A percentile compares a stretch with the other conserved stretches of the same genome.
phyloP scores from a whole-genome alignment of 805 yeast species.

The Ogataea degrootiae region DNA sequence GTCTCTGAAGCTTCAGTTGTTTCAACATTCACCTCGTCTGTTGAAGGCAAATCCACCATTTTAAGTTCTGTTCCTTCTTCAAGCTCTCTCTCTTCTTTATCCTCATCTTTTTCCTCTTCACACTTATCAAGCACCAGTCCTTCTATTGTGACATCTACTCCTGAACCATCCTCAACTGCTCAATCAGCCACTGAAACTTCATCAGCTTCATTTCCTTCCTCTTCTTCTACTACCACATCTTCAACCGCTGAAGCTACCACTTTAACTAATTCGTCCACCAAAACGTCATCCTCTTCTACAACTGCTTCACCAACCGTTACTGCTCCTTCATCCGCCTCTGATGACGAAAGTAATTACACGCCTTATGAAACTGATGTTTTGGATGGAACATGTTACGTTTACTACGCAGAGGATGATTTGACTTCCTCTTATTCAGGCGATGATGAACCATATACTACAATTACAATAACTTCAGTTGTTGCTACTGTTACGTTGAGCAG shows the following conservation, averaged over 20 bases:
- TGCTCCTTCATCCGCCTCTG: conserved; percentile 3
- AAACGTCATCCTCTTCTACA: conserved; percentile 2
- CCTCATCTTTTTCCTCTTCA: conserved; percentile 4
- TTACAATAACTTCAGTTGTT: conserved; percentile 29
- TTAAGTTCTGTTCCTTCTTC: conserved; percentile 9
- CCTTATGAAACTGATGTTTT: conserved; percentile 29
- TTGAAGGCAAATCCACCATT: conserved; percentile 3
- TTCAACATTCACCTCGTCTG: not conserved
- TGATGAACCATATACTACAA: conserved; percentile 28
- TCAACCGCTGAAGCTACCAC: conserved; percentile 3
- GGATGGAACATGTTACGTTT: conserved; percentile 31
- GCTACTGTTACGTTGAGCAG: conserved; percentile 30
- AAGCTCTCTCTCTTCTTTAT: conserved; percentile 5
- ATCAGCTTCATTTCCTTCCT: conserved; percentile 26
- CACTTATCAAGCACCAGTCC: conserved; percentile 10
- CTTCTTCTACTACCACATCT: conserved; percentile 3
- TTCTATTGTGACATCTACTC: not conserved
- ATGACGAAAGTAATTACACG: conserved; percentile 14
- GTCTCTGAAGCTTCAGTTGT: conserved; percentile 3
- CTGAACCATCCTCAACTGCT: conserved; percentile 26
- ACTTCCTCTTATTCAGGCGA: conserved; percentile 25
- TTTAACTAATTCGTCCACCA: conserved; percentile 6
- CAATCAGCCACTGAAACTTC: conserved; percentile 35
- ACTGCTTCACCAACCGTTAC: conserved; percentile 5
- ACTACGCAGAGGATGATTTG: conserved; percentile 31